Percentiles rank a stretch among this genome's conserved stretches.
Conservation (phyloP, 2,329 filamentous ascomycete species). For the Xylaria sp. region DNA sequence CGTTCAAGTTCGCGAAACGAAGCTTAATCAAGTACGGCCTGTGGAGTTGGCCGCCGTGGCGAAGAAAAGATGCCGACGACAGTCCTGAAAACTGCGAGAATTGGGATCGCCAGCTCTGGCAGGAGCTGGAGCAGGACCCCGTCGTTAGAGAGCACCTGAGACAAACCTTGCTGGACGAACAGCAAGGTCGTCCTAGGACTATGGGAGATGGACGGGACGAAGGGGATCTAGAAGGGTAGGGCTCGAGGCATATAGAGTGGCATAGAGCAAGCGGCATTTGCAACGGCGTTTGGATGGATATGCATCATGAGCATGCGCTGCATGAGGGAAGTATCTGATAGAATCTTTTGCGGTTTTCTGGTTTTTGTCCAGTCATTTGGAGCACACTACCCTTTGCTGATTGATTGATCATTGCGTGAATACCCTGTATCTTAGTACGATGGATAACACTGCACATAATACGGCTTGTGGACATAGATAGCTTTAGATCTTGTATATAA, state of each 20-base stretch:
- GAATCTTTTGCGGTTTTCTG: neutral
- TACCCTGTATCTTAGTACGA: slow-evolving; percentile 12
- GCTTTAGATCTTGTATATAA: slow-evolving; percentile 6
- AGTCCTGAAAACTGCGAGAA: slow-evolving; percentile 55
- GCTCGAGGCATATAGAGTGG: slow-evolving; percentile 16
- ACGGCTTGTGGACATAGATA: slow-evolving; percentile 16
- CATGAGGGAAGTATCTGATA: slow-evolving; percentile 1
- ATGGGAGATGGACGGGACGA: slow-evolving; percentile 38
- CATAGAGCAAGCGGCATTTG: slow-evolving; percentile 20
- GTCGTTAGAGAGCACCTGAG: slow-evolving; percentile 56
- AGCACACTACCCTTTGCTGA: neutral
- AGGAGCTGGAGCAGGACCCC: slow-evolving; percentile 67
- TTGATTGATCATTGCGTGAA: slow-evolving; percentile 10
- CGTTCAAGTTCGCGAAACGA: slow-evolving; percentile 62
- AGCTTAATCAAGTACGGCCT: slow-evolving; percentile 58
- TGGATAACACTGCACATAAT: neutral
- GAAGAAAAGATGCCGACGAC: slow-evolving; percentile 42
- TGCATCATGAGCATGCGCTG: slow-evolving; percentile 4
- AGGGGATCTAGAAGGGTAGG: slow-evolving; percentile 26
- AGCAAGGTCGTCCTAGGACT: slow-evolving; percentile 13
- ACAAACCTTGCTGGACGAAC: slow-evolving; percentile 36
- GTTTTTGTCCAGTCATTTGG: slow-evolving; percentile 1
- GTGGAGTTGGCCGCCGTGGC: slow-evolving; percentile 61
- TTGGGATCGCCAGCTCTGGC: slow-evolving; percentile 67
- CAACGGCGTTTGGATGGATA: slow-evolving; percentile 21